These are phyloP conservation scores for Biancaea sappan DNA, from an alignment of 306 rosid genomes.

Conservation along the genomic window DNA sequence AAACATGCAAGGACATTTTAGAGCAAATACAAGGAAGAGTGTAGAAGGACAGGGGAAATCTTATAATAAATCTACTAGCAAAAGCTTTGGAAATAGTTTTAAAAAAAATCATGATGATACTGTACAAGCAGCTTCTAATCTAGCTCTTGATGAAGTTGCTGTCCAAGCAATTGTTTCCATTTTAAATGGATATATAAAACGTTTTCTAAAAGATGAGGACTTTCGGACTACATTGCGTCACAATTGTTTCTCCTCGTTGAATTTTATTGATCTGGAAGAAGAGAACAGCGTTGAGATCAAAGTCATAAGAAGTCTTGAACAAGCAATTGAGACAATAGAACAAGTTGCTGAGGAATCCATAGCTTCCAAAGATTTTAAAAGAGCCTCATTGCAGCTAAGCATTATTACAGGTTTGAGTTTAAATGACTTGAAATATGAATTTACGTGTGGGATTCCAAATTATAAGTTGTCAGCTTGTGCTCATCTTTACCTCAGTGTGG, in stretches of 20 bases:
- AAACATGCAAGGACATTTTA: slow-evolving; percentile 15
- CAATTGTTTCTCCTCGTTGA: slow-evolving; percentile 56
- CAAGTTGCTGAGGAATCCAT: slow-evolving; percentile 51
- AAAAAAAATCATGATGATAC: slow-evolving; percentile 19
- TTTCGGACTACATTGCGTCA: slow-evolving; percentile 52
- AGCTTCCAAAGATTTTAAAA: slow-evolving; percentile 53
- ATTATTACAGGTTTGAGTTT: slow-evolving; percentile 68
- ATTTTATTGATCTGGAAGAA: slow-evolving; percentile 41
- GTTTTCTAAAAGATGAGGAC: slow-evolving; percentile 60
- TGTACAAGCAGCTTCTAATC: slow-evolving; percentile 26
- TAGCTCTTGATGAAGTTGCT: slow-evolving; percentile 50
- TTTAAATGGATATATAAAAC: slow-evolving; percentile 59
- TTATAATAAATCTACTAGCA: slow-evolving; percentile 25
- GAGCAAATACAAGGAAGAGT: slow-evolving; percentile 21
- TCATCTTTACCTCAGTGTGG: slow-evolving; percentile 86
- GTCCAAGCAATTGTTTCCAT: slow-evolving; percentile 73
- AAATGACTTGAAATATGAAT: slow-evolving; percentile 51
- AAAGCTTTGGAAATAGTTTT: slow-evolving; percentile 25
- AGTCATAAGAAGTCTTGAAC: slow-evolving; percentile 62
- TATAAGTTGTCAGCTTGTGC: slow-evolving; percentile 79
- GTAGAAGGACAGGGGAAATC: not conserved
- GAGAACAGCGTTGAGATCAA: slow-evolving; percentile 46
- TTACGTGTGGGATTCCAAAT: slow-evolving; percentile 60
- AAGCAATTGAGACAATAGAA: slow-evolving; percentile 72
- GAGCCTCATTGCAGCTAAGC: slow-evolving; percentile 61